phyloP scores from a whole-genome alignment of 2,329 filamentous ascomycete species.

The Paramyrothecium sp. region DNA sequence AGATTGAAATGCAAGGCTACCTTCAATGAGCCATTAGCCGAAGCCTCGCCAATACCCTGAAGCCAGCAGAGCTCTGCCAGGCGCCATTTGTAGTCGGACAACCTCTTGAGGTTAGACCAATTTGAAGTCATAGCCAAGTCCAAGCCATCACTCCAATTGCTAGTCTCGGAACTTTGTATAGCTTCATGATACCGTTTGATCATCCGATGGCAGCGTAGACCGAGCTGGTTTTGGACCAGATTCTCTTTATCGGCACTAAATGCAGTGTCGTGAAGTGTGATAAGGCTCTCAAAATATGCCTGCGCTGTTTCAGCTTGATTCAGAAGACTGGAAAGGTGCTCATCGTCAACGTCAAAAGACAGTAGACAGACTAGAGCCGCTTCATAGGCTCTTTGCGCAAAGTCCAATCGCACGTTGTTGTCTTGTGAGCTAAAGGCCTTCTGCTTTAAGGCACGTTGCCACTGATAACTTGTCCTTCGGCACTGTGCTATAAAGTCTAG shows the following conservation, averaged over 20 bases:
- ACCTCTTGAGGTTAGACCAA: not conserved
- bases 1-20: slow-evolving; percentile 44
- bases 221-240: not conserved
- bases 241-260: not conserved
- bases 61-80: not conserved
- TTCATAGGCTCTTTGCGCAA: not conserved
- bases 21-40: not conserved
- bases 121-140: not conserved
- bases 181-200: not conserved
- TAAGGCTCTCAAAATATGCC: not conserved
- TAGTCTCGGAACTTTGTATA: not conserved
- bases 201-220: not conserved
- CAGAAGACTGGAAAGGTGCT: not conserved
- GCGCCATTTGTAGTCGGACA: not conserved
- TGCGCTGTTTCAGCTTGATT: not conserved
- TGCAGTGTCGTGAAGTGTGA: not conserved
- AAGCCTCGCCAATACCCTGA: not conserved
- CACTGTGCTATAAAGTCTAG: not conserved
- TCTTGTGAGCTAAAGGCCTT: not conserved
- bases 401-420: not conserved
- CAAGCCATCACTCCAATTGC: not conserved
- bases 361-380: not conserved
- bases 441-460: not conserved
- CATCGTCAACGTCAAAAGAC: not conserved
- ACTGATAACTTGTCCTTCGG: not conserved